phyloP scores from a whole-genome alignment of 2,329 filamentous ascomycete species.

The Emydomyces testavorans region DNA sequence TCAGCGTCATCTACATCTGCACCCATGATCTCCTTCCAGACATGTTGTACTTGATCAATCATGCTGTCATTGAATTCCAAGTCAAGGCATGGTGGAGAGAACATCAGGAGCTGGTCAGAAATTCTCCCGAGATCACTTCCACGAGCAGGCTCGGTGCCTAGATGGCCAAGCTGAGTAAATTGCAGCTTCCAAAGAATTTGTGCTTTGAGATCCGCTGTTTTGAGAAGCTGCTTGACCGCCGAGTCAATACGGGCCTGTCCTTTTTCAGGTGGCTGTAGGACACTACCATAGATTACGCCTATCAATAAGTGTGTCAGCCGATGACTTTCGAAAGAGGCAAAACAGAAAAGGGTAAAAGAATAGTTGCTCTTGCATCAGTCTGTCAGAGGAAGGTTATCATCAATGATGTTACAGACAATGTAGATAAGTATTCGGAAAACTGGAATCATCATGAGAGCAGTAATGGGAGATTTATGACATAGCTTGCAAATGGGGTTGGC shows the following conservation, averaged over 20 bases:
- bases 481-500: slow-evolving; percentile 12
- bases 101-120: slow-evolving; percentile 41
- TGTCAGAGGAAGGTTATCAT: slow-evolving; percentile 79
- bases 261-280: slow-evolving; percentile 27
- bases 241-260: slow-evolving; percentile 33
- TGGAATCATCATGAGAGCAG: slow-evolving; percentile 60
- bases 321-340: neutral
- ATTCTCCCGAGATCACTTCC: slow-evolving; percentile 18
- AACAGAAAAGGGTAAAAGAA: slow-evolving; percentile 16
- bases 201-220: slow-evolving; percentile 27
- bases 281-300: slow-evolving; percentile 48
- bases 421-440: slow-evolving; percentile 95
- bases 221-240: slow-evolving; percentile 35
- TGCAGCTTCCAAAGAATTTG: slow-evolving; percentile 42
- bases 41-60: slow-evolving; percentile 54
- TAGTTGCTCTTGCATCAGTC: slow-evolving; percentile 53
- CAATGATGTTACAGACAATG: slow-evolving; percentile 95
- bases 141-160: slow-evolving; percentile 14
- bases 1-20: slow-evolving; percentile 39
- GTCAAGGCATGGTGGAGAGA: slow-evolving; percentile 51
- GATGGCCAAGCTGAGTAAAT: slow-evolving; percentile 39
- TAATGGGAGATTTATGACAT: slow-evolving; percentile 12
- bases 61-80: slow-evolving; percentile 63
- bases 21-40: slow-evolving; percentile 57
- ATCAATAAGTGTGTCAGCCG: neutral